Conservation (phyloP, 2,329 filamentous ascomycete genomes). For the Fusarium neocosmosporiellum region DNA sequence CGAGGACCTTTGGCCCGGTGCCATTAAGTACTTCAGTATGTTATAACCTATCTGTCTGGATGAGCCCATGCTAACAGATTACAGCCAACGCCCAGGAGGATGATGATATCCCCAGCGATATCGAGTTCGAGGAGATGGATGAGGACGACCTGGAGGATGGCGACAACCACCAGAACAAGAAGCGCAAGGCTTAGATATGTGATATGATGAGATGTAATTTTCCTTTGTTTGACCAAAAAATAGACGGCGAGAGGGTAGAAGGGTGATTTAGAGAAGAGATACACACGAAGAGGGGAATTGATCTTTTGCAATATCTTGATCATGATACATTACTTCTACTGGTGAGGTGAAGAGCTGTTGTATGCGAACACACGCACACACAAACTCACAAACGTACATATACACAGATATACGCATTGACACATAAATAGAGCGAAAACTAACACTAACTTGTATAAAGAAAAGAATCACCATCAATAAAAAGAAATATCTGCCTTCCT, state of each 20-base stretch:
- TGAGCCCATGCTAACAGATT: slow-evolving; percentile 48
- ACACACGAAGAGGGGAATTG: background rate
- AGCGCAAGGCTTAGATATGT: slow-evolving; percentile 53
- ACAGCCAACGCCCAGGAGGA: slow-evolving; percentile 70
- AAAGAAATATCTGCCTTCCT: background rate
- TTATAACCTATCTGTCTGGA: slow-evolving; percentile 35
- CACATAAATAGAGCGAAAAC: background rate
- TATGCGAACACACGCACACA: too few species aligned
- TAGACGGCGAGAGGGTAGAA: slow-evolving; percentile 31
- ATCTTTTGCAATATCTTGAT: background rate
- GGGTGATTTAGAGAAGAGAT: slow-evolving; percentile 15
- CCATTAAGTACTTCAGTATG: slow-evolving; percentile 92
- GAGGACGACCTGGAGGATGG: slow-evolving; percentile 47
- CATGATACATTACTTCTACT: background rate
- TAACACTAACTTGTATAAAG: background rate
- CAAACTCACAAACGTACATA: background rate
- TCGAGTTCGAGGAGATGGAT: slow-evolving; percentile 74
- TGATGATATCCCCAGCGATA: slow-evolving; percentile 70
- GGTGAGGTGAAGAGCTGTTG: background rate
- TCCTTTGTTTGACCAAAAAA: slow-evolving; percentile 30
- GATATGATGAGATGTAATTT: slow-evolving; percentile 24
- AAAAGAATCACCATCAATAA: background rate
- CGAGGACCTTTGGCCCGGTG: slow-evolving; percentile 90
- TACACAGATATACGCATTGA: too few species aligned
- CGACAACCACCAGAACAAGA: slow-evolving; percentile 56